Base-by-base conservation (phyloP, 495 filamentous ascomycete genomes). In the Penicillium riverlandense region DNA sequence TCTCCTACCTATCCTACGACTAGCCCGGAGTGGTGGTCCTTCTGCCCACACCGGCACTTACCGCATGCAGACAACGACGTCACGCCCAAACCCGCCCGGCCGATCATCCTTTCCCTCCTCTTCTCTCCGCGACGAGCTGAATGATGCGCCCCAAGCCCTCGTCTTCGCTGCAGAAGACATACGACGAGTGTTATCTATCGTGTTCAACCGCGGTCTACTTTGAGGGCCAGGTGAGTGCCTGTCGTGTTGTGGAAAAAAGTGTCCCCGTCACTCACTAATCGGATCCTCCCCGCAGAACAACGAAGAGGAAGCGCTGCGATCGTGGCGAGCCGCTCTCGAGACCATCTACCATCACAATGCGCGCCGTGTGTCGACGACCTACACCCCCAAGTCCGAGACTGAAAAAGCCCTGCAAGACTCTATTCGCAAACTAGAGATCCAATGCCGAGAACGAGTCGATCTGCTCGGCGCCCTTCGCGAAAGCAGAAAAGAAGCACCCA, bases 191-290 rank as follows among this genome's bases (percentile, higher is more conserved):
- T 65, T 95, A 95, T 65, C 71, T 96, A 44, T 86, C 83, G 50
- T 95, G 88, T 63, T 96, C 90, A 1, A 97, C 90, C 8, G 92
- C 92, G 45, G 85, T 96, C 48, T 95, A 95, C 66, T 95, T 92
- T 62, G 90, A 96, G 62, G 82, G 83, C 54, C 85, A 95, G 77
- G 89, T 92, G 64, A 35, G 56, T 54, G 32, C 37, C 32, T 6
- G 32, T 34, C 10, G 32, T 10, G 10, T 10, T 10, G 32, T 34
- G 32, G 30, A 30, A 37, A 40, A 13, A 34, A 11, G 22, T 22
- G 22, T 22, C 10, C 10, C 32, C n/a, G 38, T 46, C 11, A 22
- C 35, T 6, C 40, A 29, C 32, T 7, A 34, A 44, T 43, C 9
- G 49, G 54, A 58, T 45, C 58, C 48, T 46, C 47, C 50, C 51